Evolutionary conservation across 2,329 filamentous ascomycete species (phyloP).

Genomic region (Atkinsonella texensis): DNA sequence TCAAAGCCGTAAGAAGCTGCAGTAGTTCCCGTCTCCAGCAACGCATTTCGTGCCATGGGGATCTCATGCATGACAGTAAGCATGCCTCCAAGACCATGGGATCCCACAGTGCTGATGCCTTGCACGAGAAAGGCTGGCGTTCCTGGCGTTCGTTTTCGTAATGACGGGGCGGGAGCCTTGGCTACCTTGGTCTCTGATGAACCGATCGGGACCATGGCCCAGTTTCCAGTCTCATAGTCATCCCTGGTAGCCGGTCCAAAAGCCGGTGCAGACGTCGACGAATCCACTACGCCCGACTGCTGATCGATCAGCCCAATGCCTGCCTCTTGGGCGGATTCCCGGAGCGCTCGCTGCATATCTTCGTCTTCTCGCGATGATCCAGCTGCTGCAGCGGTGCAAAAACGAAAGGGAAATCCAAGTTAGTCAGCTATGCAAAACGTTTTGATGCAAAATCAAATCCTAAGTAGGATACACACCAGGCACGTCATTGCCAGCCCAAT

Average conservation of each 20-base stretch:
- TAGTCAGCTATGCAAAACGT: background rate
- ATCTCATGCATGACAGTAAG: constrained; percentile 50
- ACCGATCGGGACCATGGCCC: constrained; percentile 43
- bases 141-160: constrained; percentile 27
- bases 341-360: constrained; percentile 43
- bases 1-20: constrained; percentile 41
- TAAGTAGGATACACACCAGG: constrained; percentile 20
- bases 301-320: constrained; percentile 32
- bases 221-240: constrained; percentile 42
- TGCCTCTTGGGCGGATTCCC: constrained; percentile 41
- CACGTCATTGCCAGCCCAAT: constrained; percentile 31
- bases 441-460: too few relatives aligned
- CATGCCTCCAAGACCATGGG: constrained; percentile 38
- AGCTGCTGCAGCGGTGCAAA: constrained; percentile 14
- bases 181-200: constrained; percentile 13
- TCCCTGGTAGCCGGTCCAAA: constrained; percentile 49
- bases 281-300: constrained; percentile 37
- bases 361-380: constrained; percentile 35
- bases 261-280: constrained; percentile 25
- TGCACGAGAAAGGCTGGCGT: constrained; percentile 40
- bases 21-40: constrained; percentile 32
- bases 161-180: constrained; percentile 22
- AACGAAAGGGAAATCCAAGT: background rate
- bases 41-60: constrained; percentile 42
- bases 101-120: constrained; percentile 18